phyloP scores from a whole-genome alignment of 371 early-diverging fungal genomes.

The Choanephora cucurbitarum region DNA sequence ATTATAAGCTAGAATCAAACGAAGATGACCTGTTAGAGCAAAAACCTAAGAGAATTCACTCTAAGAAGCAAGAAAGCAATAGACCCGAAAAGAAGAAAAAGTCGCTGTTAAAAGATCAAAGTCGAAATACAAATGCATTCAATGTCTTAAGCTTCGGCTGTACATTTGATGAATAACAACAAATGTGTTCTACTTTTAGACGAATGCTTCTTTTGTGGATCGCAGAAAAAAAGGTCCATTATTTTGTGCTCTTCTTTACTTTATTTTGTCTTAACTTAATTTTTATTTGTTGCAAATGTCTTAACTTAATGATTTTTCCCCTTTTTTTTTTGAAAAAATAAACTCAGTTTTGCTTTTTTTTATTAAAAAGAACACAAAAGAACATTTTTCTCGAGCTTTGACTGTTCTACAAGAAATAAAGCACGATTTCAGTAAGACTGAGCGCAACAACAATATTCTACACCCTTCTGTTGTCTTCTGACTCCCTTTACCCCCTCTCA shows the following conservation, averaged over 20 bases:
- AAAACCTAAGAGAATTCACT: constrained; percentile 19
- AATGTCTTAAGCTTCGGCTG: constrained; percentile 43
- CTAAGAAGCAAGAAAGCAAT: constrained; percentile 11
- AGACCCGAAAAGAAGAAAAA: neutral
- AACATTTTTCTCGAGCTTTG: neutral
- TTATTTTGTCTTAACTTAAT: too few relatives aligned
- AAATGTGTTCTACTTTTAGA: too few relatives aligned
- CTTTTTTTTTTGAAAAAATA: neutral
- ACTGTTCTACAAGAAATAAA: too few relatives aligned
- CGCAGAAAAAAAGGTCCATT: too few relatives aligned
- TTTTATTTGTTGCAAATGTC: too few relatives aligned
- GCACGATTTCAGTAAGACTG: too few relatives aligned
- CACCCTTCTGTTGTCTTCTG: too few relatives aligned
- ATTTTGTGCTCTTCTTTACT: too few relatives aligned
- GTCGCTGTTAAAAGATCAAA: neutral
- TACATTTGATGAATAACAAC: constrained; percentile 35
- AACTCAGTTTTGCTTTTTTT: neutral
- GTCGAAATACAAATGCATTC: constrained; percentile 27
- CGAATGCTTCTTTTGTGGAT: too few relatives aligned
- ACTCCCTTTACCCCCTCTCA: too few relatives aligned
- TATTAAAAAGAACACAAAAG: constrained; percentile 3
- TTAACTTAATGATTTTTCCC: too few relatives aligned
- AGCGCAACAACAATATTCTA: too few relatives aligned
- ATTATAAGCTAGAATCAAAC: constrained; percentile 19
- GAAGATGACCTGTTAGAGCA: constrained; percentile 16